Conservation (phyloP, 2,329 filamentous ascomycete genomes). For the Mollisia scopiformis region DNA sequence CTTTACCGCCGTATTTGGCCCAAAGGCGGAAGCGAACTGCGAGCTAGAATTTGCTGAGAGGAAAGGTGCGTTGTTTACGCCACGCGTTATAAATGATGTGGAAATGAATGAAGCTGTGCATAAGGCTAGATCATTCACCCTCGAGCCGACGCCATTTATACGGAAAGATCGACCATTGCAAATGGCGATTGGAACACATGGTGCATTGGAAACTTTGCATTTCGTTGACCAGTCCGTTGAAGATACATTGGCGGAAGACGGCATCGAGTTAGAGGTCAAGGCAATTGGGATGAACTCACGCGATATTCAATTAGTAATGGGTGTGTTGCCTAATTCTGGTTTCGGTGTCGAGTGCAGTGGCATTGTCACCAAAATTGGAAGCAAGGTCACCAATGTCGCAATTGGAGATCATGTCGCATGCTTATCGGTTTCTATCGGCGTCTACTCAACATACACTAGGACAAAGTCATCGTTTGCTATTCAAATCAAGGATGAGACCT, state of each 20-base stretch:
- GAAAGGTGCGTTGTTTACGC: conserved; percentile 33
- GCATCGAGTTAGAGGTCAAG: conserved; percentile 37
- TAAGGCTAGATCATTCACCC: conserved; percentile 21
- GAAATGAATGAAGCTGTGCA: conserved; percentile 34
- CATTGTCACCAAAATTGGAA: conserved; percentile 37
- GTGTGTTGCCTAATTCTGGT: conserved; percentile 34
- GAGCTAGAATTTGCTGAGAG: conserved; percentile 32
- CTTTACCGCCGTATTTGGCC: conserved; percentile 23
- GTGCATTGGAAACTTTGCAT: conserved; percentile 32
- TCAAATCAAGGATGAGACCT: conserved; percentile 23
- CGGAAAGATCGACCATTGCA: conserved; percentile 25
- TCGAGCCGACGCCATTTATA: conserved; percentile 23
- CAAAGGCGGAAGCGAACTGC: conserved; percentile 17
- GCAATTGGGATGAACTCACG: conserved; percentile 31
- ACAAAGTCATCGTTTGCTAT: conserved; percentile 24
- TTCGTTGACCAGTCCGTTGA: conserved; percentile 27
- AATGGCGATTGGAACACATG: conserved; percentile 28
- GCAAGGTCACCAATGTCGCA: conserved; percentile 27
- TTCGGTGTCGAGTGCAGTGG: conserved; percentile 42
- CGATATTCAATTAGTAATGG: conserved; percentile 39
- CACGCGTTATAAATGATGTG: conserved; percentile 29
- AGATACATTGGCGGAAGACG: conserved; percentile 20
- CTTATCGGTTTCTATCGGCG: conserved; percentile 24
- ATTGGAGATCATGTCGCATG: conserved; percentile 38
- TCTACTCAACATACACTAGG: conserved; percentile 28